phyloP scores from a whole-genome alignment of 768 basidiomycete genomes.

The Rhodocollybia butyracea region DNA sequence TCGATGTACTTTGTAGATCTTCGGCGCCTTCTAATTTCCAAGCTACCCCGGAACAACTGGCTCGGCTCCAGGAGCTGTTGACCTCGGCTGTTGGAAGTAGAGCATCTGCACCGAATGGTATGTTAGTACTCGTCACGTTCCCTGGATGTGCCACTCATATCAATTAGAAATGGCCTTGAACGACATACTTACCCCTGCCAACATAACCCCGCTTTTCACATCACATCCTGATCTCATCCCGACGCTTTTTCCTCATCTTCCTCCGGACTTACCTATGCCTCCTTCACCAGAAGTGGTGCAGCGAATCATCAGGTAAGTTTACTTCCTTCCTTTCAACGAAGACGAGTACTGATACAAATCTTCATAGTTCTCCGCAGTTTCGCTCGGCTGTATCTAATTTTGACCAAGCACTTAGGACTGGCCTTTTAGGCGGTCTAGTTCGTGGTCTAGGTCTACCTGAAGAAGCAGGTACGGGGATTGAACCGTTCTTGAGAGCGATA shows the following conservation, averaged over 20 bases:
- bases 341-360: background rate
- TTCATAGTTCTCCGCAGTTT: slow-evolving; percentile 70
- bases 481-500: slow-evolving; percentile 77
- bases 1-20: slow-evolving; percentile 5
- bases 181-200: slow-evolving; percentile 73
- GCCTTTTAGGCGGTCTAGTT: slow-evolving; percentile 73
- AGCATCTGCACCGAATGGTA: slow-evolving; percentile 32
- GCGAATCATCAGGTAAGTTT: slow-evolving; percentile 58
- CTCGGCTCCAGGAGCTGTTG: slow-evolving; percentile 55
- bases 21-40: slow-evolving; percentile 25
- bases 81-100: slow-evolving; percentile 33
- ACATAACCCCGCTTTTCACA: slow-evolving; percentile 68
- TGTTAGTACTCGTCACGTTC: slow-evolving; percentile 5
- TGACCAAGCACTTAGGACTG: slow-evolving; percentile 82
- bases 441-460: slow-evolving; percentile 78
- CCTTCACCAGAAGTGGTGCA: slow-evolving; percentile 69
- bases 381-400: slow-evolving; percentile 74
- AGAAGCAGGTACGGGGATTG: slow-evolving; percentile 76
- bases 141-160: background rate
- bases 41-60: slow-evolving; percentile 64
- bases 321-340: background rate
- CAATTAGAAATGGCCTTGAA: slow-evolving; percentile 58
- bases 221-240: slow-evolving; percentile 66
- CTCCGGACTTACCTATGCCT: slow-evolving; percentile 68
- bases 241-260: slow-evolving; percentile 77